phyloP scores from a whole-genome alignment of 805 yeast genomes.

The Nakazawaea ishiwadae region DNA sequence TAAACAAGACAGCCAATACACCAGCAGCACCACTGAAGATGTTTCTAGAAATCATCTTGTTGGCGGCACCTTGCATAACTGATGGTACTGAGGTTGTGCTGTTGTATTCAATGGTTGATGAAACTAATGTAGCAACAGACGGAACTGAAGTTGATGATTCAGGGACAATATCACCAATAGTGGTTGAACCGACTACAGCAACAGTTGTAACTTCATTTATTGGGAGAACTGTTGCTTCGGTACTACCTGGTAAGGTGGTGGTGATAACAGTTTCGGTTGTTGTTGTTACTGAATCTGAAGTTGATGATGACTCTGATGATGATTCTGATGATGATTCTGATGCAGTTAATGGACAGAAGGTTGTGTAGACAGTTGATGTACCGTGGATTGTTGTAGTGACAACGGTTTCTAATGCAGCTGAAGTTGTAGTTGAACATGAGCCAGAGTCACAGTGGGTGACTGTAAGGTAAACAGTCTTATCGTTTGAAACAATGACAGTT shows the following conservation, averaged over 20 bases:
- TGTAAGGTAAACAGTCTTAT: constrained; percentile 17
- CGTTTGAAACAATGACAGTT: constrained; percentile 13
- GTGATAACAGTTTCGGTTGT: constrained; percentile 9
- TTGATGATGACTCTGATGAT: constrained; percentile 9
- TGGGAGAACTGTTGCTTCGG: constrained; percentile 10
- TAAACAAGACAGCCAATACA: constrained; percentile 1
- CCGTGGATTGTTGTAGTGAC: constrained; percentile 17
- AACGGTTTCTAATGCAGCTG: constrained; percentile 13
- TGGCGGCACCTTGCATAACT: constrained; percentile 7
- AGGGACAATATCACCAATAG: constrained; percentile 13
- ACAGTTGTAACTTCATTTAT: constrained; percentile 9
- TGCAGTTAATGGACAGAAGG: constrained; percentile 18
- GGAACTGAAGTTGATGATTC: constrained; percentile 1
- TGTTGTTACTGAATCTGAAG: constrained; percentile 1
- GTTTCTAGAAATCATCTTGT: neutral
- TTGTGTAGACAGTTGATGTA: constrained; percentile 16
- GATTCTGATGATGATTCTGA: constrained; percentile 4
- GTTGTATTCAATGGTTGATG: constrained; percentile 11
- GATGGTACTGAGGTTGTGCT: constrained; percentile 3
- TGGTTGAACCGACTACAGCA: constrained; percentile 13
- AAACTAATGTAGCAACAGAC: constrained; percentile 5
- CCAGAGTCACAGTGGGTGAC: constrained; percentile 13
- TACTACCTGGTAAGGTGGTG: constrained; percentile 10
- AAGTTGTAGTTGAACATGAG: constrained; percentile 7
- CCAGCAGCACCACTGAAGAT: constrained; percentile 1